phyloP scores from a whole-genome alignment of 768 basidiomycete species.

The Lactifluus volemus region DNA sequence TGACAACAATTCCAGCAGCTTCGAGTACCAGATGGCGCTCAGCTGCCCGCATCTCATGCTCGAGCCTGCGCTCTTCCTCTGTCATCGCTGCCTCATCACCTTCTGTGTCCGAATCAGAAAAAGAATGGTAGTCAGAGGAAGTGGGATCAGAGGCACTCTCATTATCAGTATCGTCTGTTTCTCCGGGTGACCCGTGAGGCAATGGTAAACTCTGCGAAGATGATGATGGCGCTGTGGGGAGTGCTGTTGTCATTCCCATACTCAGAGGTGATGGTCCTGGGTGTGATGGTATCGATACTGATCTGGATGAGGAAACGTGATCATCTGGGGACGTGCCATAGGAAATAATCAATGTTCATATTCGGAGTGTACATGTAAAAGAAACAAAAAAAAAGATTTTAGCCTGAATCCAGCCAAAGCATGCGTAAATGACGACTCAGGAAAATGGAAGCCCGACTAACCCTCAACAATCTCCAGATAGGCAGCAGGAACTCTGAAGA shows the following conservation, averaged over 20 bases:
- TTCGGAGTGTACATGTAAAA: constrained; percentile 23
- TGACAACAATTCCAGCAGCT: constrained; percentile 79
- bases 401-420: constrained; percentile 56
- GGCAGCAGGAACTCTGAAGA: constrained; percentile 86
- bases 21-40: constrained; percentile 81
- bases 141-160: constrained; percentile 24
- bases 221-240: background rate
- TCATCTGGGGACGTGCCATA: background rate
- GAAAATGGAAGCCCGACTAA: constrained; percentile 62
- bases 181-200: constrained; percentile 18
- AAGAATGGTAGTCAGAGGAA: constrained; percentile 7
- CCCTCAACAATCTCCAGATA: constrained; percentile 84
- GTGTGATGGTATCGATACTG: background rate
- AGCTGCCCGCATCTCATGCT: constrained; percentile 52
- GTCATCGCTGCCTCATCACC: constrained; percentile 28
- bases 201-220: background rate
- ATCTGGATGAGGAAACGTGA: background rate
- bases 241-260: background rate
- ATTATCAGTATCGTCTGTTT: constrained; percentile 17
- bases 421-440: constrained; percentile 54
- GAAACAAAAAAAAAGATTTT: constrained; percentile 60
- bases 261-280: background rate
- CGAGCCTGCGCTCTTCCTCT: constrained; percentile 41
- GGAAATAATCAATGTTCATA: constrained; percentile 18
- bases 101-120: constrained; percentile 22